Conservation (phyloP, 495 filamentous ascomycete genomes). For the Aspergillus baeticus region DNA sequence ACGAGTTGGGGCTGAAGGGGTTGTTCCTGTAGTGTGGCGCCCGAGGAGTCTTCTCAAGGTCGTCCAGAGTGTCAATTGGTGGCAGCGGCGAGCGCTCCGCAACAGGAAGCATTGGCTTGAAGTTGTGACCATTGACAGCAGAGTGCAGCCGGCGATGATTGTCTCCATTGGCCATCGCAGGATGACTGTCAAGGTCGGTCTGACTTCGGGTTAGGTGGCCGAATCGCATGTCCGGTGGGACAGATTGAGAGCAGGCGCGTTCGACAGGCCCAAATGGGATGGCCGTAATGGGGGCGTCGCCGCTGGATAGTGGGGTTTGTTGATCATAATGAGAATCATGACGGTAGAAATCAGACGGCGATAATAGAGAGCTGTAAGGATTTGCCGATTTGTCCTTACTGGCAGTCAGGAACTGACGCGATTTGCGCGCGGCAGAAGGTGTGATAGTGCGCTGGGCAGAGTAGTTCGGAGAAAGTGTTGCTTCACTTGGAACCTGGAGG, state of each 20-base stretch:
- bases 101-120: conserved; percentile 9
- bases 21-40: conserved; percentile 21
- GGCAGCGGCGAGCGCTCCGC: conserved; percentile 17
- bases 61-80: conserved; percentile 34
- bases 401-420: neutral
- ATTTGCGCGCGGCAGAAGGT: conserved; percentile 16
- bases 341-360: conserved; percentile 29
- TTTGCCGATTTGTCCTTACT: neutral
- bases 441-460: conserved; percentile 26
- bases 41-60: conserved; percentile 30
- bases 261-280: conserved; percentile 66
- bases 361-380: conserved; percentile 6
- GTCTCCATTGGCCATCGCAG: conserved; percentile 35
- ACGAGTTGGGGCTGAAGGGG: conserved; percentile 22
- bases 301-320: conserved; percentile 79
- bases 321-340: conserved; percentile 59
- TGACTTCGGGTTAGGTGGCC: conserved; percentile 21
- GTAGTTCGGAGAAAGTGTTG: conserved; percentile 2
- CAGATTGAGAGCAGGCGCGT: conserved; percentile 78
- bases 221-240: conserved; percentile 84
- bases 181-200: conserved; percentile 47
- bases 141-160: conserved; percentile 15
- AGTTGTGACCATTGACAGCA: neutral
- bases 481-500: conserved; percentile 5
- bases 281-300: conserved; percentile 83